phyloP scores from a whole-genome alignment of 2,329 filamentous ascomycete species.

The Aspergillus brasiliensis region DNA sequence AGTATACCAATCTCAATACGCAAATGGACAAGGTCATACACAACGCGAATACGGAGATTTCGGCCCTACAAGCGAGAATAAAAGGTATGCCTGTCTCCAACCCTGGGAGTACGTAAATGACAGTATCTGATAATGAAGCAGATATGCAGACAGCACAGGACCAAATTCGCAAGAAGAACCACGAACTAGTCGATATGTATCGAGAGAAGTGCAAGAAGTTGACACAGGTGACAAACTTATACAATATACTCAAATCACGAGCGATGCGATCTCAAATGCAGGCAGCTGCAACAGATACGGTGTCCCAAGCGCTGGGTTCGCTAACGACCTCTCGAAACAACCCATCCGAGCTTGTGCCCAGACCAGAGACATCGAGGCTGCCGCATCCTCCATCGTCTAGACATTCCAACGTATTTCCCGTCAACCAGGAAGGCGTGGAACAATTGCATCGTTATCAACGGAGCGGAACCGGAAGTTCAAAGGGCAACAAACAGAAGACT shows the following conservation, averaged over 20 bases:
- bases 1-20: constrained; percentile 64
- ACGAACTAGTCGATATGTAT: constrained; percentile 67
- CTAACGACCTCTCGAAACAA: constrained; percentile 26
- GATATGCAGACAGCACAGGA: constrained; percentile 65
- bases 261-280: constrained; percentile 58
- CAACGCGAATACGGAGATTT: constrained; percentile 74
- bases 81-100: constrained; percentile 52
- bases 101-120: neutral
- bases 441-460: constrained; percentile 43
- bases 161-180: constrained; percentile 67
- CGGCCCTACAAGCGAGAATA: constrained; percentile 65
- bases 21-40: constrained; percentile 73
- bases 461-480: constrained; percentile 44
- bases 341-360: constrained; percentile 13
- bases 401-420: constrained; percentile 23
- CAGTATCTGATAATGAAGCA: constrained; percentile 27
- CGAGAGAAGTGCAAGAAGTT: constrained; percentile 72
- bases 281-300: constrained; percentile 56
- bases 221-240: constrained; percentile 65
- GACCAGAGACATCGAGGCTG: constrained; percentile 17
- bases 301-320: constrained; percentile 49
- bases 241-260: constrained; percentile 58
- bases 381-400: constrained; percentile 29
- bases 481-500: constrained; percentile 24
- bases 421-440: constrained; percentile 35